phyloP scores from a whole-genome alignment of 345 rosid species.

The Eucalyptus victrix region DNA sequence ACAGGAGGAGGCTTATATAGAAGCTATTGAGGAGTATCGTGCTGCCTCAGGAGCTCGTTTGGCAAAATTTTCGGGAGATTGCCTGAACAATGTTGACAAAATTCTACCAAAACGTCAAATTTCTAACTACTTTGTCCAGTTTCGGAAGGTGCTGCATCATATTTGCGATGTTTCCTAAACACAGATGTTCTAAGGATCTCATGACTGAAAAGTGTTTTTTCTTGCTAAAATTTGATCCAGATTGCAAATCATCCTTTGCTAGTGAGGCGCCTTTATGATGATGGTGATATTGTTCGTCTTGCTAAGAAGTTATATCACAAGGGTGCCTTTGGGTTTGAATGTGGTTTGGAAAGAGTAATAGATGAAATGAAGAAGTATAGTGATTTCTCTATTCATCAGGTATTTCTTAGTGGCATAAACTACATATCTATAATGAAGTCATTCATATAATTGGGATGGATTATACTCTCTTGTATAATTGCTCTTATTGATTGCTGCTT shows the following conservation, averaged over 20 bases:
- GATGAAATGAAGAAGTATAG: conserved; percentile 74
- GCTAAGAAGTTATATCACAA: conserved; percentile 72
- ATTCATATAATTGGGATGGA: background rate
- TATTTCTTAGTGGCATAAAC: conserved; percentile 2
- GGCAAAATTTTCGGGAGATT: conserved; percentile 36
- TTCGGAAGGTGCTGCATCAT: conserved; percentile 55
- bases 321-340: conserved; percentile 86
- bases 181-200: background rate
- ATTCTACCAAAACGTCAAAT: conserved; percentile 79
- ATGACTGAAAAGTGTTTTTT: background rate
- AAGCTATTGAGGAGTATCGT: conserved; percentile 91
- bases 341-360: conserved; percentile 76
- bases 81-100: conserved; percentile 27
- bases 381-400: conserved; percentile 92
- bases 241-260: conserved; percentile 97
- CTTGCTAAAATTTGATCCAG: conserved; percentile 10
- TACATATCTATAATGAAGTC: background rate
- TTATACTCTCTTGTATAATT: background rate
- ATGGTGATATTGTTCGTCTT: conserved; percentile 59
- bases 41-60: conserved; percentile 61
- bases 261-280: conserved; percentile 73
- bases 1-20: conserved; percentile 74
- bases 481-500: background rate
- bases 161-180: background rate
- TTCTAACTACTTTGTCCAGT: conserved; percentile 88